Evolutionary conservation across 2,329 filamentous ascomycete genomes (phyloP).

Genomic region (Alternaria atra): DNA sequence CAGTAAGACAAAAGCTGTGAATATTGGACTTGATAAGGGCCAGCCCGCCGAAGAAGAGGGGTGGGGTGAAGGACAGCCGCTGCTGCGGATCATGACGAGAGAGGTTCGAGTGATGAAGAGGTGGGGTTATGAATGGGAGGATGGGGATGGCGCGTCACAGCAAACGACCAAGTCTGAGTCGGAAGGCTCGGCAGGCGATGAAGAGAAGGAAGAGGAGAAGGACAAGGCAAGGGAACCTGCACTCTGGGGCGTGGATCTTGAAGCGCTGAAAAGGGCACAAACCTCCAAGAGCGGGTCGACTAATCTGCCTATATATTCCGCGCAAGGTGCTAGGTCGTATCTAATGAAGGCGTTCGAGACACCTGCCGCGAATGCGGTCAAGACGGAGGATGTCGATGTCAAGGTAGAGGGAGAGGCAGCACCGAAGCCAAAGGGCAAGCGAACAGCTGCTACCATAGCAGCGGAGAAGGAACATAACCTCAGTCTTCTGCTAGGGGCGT

Average conservation of each 20-base stretch:
- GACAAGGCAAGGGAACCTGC: conserved; percentile 54
- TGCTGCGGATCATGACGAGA: conserved; percentile 75
- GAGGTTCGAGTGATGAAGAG: conserved; percentile 79
- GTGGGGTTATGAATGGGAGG: conserved; percentile 68
- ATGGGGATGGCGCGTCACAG: conserved; percentile 20
- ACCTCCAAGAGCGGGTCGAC: conserved; percentile 30
- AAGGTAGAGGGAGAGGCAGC: conserved; percentile 26
- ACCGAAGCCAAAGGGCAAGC: conserved; percentile 52
- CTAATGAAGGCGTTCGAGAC: conserved; percentile 67
- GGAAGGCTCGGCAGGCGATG: conserved; percentile 2
- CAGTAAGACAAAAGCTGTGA: conserved; percentile 78
- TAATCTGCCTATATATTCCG: conserved; percentile 76
- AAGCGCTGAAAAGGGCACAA: conserved; percentile 62
- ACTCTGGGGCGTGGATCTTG: conserved; percentile 67
- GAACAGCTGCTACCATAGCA: conserved; percentile 58
- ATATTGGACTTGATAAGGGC: conserved; percentile 74
- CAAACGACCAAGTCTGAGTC: conserved; percentile 20
- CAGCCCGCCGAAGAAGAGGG: conserved; percentile 73
- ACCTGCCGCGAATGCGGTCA: conserved; percentile 28
- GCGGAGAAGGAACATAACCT: conserved; percentile 75
- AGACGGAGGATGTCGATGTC: conserved; percentile 23
- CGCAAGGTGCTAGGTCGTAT: conserved; percentile 72
- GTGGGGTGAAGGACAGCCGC: conserved; percentile 79
- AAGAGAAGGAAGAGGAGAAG: conserved; percentile 10
- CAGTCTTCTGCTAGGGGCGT: conserved; percentile 71